These are phyloP conservation scores for Neurospora sp. DNA, from an alignment of 495 filamentous ascomycete genomes.

Conservation along the genomic window DNA sequence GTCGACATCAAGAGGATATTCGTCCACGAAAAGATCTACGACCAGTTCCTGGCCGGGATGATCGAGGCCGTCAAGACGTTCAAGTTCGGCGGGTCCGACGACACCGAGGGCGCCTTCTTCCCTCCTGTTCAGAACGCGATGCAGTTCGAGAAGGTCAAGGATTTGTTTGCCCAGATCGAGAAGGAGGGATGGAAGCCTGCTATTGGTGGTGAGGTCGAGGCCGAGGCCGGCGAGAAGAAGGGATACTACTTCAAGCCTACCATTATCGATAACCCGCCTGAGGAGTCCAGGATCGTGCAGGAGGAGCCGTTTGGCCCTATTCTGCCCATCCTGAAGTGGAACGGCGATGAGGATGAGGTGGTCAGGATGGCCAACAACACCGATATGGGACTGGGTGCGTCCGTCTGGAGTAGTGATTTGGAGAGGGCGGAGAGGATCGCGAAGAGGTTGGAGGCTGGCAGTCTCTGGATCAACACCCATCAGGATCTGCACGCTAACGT, in stretches of 20 bases:
- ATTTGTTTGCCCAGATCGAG: constrained; percentile 34
- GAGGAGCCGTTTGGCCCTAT: constrained; percentile 51
- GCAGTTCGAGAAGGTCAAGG: constrained; percentile 46
- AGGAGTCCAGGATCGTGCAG: constrained; percentile 30
- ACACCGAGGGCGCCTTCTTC: constrained; percentile 32
- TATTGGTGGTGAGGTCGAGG: constrained; percentile 22
- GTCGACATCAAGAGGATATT: constrained; percentile 53
- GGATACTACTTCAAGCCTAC: constrained; percentile 40
- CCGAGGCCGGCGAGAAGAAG: constrained; percentile 11
- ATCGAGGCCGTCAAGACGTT: constrained; percentile 45
- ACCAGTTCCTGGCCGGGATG: constrained; percentile 46
- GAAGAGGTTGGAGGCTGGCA: constrained; percentile 40
- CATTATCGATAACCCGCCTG: constrained; percentile 39
- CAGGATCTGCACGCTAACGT: constrained; percentile 28
- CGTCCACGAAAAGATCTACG: constrained; percentile 58
- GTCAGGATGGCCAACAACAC: constrained; percentile 44
- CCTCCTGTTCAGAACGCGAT: constrained; percentile 51
- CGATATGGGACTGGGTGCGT: constrained; percentile 48
- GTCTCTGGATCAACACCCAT: constrained; percentile 48
- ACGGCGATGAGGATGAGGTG: constrained; percentile 44
- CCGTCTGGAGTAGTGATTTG: constrained; percentile 46
- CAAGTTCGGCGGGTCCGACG: constrained; percentile 34
- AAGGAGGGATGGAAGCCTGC: constrained; percentile 35
- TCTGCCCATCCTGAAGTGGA: constrained; percentile 46
- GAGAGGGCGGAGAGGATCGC: constrained; percentile 41